Conservation (phyloP, 805 yeast genomes). For the Metschnikowia anglica region DNA sequence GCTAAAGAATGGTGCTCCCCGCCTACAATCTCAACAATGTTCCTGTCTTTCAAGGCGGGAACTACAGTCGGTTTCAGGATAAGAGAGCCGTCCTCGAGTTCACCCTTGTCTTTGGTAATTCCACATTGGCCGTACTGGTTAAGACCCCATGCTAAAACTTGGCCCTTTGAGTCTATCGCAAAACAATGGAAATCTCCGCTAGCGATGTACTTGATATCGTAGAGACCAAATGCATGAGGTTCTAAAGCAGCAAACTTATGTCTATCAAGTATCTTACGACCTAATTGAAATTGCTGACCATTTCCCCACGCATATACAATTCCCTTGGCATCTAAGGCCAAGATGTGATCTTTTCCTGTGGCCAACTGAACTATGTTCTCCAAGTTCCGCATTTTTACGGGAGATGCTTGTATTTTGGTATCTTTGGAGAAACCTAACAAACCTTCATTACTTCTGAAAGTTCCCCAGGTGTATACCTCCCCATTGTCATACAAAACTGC, state of each 20-base stretch:
- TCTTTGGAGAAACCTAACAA: constrained; percentile 75
- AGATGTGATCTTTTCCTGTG: constrained; percentile 88
- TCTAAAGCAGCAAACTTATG: constrained; percentile 70
- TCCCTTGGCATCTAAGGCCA: constrained; percentile 82
- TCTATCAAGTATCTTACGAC: constrained; percentile 79
- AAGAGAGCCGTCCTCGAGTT: constrained; percentile 81
- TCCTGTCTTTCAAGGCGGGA: constrained; percentile 56
- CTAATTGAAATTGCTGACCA: constrained; percentile 91
- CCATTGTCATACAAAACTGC: constrained; percentile 79
- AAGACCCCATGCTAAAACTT: constrained; percentile 88
- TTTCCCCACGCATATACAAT: constrained; percentile 96
- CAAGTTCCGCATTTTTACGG: constrained; percentile 60
- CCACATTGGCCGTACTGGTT: constrained; percentile 98
- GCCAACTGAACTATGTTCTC: constrained; percentile 78
- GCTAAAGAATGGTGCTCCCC: constrained; percentile 96
- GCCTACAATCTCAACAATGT: constrained; percentile 65
- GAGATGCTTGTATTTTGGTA: constrained; percentile 62
- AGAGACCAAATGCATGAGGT: constrained; percentile 82
- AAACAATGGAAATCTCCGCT: constrained; percentile 96
- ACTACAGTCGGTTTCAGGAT: constrained; percentile 76
- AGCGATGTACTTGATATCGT: constrained; percentile 74
- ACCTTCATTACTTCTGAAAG: constrained; percentile 93
- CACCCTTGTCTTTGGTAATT: constrained; percentile 53
- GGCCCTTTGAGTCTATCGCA: constrained; percentile 74
- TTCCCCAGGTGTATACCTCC: constrained; percentile 96